Percentiles rank a stretch among this genome's conserved stretches.
phyloP scores from a whole-genome alignment of 1,284 basidiomycete species.

The Ustilago nuda region DNA sequence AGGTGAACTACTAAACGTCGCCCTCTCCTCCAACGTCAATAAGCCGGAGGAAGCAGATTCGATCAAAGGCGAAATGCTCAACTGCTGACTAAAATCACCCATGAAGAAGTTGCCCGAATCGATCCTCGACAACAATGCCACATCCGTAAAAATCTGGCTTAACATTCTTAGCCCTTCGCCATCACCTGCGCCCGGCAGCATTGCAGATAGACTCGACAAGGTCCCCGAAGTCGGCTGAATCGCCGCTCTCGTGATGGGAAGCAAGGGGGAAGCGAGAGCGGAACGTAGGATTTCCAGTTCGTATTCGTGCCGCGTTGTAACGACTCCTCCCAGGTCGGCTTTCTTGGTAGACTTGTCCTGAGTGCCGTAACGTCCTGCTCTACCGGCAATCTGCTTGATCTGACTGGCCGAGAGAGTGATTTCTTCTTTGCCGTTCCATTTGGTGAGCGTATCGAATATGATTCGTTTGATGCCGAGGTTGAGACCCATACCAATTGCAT shows the following conservation, averaged over 20 bases:
- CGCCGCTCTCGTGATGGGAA: slow-evolving; percentile 71
- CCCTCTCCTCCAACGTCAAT: slow-evolving; percentile 74
- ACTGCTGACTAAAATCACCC: slow-evolving; percentile 68
- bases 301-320: slow-evolving; percentile 77
- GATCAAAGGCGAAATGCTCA: slow-evolving; percentile 67
- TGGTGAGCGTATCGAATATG: slow-evolving; percentile 81
- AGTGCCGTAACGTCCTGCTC: slow-evolving; percentile 90
- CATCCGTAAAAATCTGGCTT: slow-evolving; percentile 72
- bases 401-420: slow-evolving; percentile 79
- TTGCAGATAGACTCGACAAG: slow-evolving; percentile 68
- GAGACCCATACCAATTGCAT: slow-evolving; percentile 95
- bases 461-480: slow-evolving; percentile 93
- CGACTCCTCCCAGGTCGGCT: slow-evolving; percentile 59
- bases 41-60: slow-evolving; percentile 70
- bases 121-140: slow-evolving; percentile 73
- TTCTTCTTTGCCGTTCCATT: slow-evolving; percentile 77
- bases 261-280: slow-evolving; percentile 71
- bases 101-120: slow-evolving; percentile 73
- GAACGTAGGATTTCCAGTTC: slow-evolving; percentile 78
- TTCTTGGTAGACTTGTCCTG: slow-evolving; percentile 69
- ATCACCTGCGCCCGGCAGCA: slow-evolving; percentile 68
- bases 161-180: slow-evolving; percentile 56
- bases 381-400: slow-evolving; percentile 95
- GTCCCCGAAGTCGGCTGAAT: slow-evolving; percentile 69
- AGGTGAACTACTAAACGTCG: slow-evolving; percentile 72